These are phyloP conservation scores for Rhododendron griersonianum DNA, from an alignment of 148 eudicot genomes.

Conservation along the genomic window DNA sequence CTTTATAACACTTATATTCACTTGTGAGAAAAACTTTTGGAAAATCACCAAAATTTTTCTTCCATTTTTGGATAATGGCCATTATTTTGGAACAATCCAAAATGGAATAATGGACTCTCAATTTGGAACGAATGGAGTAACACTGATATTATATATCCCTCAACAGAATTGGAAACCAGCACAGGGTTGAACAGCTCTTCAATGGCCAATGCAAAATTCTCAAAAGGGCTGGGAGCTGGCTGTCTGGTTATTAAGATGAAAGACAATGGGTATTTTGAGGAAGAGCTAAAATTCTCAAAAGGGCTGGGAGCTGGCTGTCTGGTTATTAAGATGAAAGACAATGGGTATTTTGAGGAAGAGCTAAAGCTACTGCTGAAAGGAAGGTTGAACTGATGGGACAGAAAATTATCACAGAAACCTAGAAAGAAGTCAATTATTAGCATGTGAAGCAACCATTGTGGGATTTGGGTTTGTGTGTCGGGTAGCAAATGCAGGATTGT, in stretches of 20 bases:
- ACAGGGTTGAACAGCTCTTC: too few species aligned
- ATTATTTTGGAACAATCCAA: too few species aligned
- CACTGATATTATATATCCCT: too few species aligned
- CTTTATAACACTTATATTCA: too few species aligned
- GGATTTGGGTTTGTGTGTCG: neutral
- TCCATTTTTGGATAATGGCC: too few species aligned
- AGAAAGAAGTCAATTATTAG: slow-evolving; percentile 4
- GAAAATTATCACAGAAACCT: slow-evolving; percentile 4
- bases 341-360: neutral
- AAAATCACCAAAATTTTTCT: too few species aligned
- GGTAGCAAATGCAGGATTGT: neutral
- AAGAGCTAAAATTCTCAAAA: too few species aligned
- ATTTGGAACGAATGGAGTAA: too few species aligned
- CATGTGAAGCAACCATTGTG: neutral
- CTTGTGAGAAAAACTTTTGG: too few species aligned
- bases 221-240: neutral
- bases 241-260: neutral
- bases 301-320: neutral
- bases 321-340: neutral
- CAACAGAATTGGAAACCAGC: too few species aligned
- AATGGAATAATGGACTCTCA: too few species aligned
- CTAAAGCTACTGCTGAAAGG: neutral
- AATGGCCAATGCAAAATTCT: too few species aligned
- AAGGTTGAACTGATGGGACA: slow-evolving; percentile 11
- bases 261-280: neutral